These are phyloP conservation scores for Tuber calosporum DNA, from an alignment of 495 filamentous ascomycete species.

Conservation along the genomic window DNA sequence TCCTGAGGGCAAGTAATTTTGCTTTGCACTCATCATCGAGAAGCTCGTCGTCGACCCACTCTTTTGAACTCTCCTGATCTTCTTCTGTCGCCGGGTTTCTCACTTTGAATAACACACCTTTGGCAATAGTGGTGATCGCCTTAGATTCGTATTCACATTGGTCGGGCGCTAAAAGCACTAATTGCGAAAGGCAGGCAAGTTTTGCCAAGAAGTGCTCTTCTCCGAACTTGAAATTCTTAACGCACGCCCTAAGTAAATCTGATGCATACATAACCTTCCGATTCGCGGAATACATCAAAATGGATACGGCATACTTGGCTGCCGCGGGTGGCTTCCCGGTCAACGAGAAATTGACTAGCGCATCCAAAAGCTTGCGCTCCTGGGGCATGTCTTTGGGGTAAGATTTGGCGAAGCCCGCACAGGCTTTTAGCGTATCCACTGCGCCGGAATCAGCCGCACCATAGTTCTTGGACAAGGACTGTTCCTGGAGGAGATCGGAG, in stretches of 20 bases:
- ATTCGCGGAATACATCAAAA: constrained; percentile 68
- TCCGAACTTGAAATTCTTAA: constrained; percentile 70
- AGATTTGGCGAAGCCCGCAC: constrained; percentile 76
- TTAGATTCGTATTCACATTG: constrained; percentile 67
- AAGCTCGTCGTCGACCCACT: constrained; percentile 61
- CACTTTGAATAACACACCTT: constrained; percentile 64
- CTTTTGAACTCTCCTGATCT: constrained; percentile 44
- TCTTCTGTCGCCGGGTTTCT: constrained; percentile 51
- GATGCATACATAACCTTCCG: constrained; percentile 80
- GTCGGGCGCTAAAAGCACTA: constrained; percentile 68
- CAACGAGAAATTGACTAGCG: constrained; percentile 70
- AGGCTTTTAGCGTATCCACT: constrained; percentile 86
- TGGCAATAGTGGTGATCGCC: constrained; percentile 68
- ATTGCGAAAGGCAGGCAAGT: constrained; percentile 72
- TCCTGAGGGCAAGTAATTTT: constrained; percentile 81
- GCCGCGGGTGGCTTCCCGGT: constrained; percentile 73
- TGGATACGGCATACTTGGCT: constrained; percentile 86
- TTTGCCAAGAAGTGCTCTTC: constrained; percentile 71
- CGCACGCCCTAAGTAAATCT: constrained; percentile 67
- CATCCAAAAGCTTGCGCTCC: constrained; percentile 75
- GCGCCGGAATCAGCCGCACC: constrained; percentile 59
- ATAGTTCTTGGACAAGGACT: constrained; percentile 60
- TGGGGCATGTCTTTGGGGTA: constrained; percentile 78
- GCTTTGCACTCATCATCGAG: constrained; percentile 74
- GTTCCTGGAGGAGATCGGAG: constrained; percentile 71